These are phyloP conservation scores for Xylaria sp. DNA, from an alignment of 2,329 filamentous ascomycete genomes.

Conservation along the genomic window DNA sequence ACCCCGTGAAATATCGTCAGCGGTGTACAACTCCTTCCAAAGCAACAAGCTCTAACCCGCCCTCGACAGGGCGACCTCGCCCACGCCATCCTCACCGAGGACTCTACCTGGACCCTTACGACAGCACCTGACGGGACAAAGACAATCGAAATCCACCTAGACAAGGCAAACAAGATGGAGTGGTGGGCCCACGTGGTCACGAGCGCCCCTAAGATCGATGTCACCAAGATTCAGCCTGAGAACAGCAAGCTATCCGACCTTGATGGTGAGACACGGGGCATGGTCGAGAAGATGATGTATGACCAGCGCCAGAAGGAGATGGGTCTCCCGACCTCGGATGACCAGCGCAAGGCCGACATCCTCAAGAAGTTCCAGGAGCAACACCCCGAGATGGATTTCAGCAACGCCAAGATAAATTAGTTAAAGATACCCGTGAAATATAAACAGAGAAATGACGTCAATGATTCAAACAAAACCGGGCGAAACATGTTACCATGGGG, in stretches of 20 bases:
- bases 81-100: constrained; percentile 81
- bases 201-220: constrained; percentile 89
- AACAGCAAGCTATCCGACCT: constrained; percentile 91
- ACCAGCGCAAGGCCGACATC: constrained; percentile 94
- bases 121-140: constrained; percentile 75
- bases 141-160: constrained; percentile 83
- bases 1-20: background rate
- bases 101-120: constrained; percentile 93
- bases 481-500: background rate
- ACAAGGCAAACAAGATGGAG: constrained; percentile 96
- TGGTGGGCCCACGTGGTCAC: constrained; percentile 98
- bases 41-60: background rate
- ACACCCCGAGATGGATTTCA: constrained; percentile 78
- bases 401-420: constrained; percentile 73
- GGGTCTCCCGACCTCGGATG: constrained; percentile 89
- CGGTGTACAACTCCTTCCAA: too few species aligned
- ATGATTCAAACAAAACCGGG: background rate
- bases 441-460: background rate
- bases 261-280: constrained; percentile 91
- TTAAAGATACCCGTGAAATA: constrained; percentile 11
- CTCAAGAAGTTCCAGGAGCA: constrained; percentile 91
- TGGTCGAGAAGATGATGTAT: constrained; percentile 99
- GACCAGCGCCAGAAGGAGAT: constrained; percentile 97
- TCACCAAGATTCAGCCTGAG: constrained; percentile 93
- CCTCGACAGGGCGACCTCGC: constrained; percentile 81